phyloP scores from a whole-genome alignment of 2,329 filamentous ascomycete species.

The Xylariaceae sp. region DNA sequence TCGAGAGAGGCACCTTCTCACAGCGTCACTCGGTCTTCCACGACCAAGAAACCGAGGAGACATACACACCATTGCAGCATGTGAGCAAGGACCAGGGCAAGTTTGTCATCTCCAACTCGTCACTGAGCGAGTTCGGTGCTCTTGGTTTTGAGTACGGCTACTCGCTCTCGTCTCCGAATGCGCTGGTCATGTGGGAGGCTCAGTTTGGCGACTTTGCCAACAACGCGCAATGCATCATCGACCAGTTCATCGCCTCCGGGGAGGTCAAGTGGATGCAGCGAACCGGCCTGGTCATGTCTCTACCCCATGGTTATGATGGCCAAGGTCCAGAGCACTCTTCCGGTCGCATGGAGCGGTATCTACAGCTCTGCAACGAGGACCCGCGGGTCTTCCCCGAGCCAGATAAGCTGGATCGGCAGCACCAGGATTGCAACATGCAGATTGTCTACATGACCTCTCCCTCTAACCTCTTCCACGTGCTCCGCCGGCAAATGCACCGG shows the following conservation, averaged over 20 bases:
- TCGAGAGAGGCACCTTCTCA: constrained; percentile 98
- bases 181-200: constrained; percentile 98
- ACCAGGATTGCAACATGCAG: constrained; percentile 99
- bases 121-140: constrained; percentile 60
- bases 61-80: constrained; percentile 87
- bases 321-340: constrained; percentile 98
- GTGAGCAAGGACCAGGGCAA: constrained; percentile 86
- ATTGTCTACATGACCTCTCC: constrained; percentile 96
- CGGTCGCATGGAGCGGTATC: constrained; percentile 90
- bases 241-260: constrained; percentile 96
- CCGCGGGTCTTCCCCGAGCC: constrained; percentile 81
- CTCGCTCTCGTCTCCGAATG: constrained; percentile 92
- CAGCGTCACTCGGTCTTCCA: constrained; percentile 96
- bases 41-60: constrained; percentile 89
- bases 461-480: constrained; percentile 90
- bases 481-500: constrained; percentile 95
- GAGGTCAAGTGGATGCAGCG: constrained; percentile 99
- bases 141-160: constrained; percentile 99
- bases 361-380: constrained; percentile 96
- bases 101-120: constrained; percentile 97
- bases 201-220: constrained; percentile 99
- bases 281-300: constrained; percentile 89
- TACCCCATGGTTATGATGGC: constrained; percentile 96
- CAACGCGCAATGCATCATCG: constrained; percentile 97
- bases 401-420: constrained; percentile 90